Evolutionary conservation across 2,329 filamentous ascomycete genomes (phyloP).

Genomic region (Talaromyces sp.): DNA sequence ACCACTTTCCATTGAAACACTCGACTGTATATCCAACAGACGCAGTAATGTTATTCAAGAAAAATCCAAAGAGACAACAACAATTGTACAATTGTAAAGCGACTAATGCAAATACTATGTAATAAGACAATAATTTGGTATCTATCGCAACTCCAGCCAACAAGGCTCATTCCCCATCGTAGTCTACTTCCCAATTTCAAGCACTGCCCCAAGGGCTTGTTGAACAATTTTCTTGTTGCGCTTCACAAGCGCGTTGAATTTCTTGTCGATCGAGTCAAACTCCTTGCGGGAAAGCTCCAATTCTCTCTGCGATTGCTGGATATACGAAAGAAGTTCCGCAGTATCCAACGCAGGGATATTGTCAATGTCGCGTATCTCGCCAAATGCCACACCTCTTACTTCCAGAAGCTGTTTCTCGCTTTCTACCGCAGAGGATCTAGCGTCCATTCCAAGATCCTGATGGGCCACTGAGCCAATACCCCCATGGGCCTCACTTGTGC

Average conservation of each 20-base stretch:
- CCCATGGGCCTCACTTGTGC: constrained; percentile 26
- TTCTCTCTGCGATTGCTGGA: constrained; percentile 49
- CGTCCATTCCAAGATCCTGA: constrained; percentile 25
- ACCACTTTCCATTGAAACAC: too few species aligned
- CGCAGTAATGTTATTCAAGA: too few species aligned
- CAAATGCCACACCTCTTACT: constrained; percentile 24
- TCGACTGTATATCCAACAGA: too few species aligned
- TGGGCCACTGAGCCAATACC: constrained; percentile 2
- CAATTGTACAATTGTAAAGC: not conserved
- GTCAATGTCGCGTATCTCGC: constrained; percentile 29
- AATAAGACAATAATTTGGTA: not conserved
- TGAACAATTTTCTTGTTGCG: constrained; percentile 39
- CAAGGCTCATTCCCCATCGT: not conserved
- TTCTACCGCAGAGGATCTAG: constrained; percentile 29
- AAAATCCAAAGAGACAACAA: not conserved
- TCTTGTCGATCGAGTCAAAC: constrained; percentile 48
- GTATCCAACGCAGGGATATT: constrained; percentile 38
- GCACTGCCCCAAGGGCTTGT: constrained; percentile 29
- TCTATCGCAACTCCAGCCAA: not conserved
- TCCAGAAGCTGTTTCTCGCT: constrained; percentile 33
- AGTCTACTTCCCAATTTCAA: constrained; percentile 15
- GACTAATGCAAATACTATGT: not conserved
- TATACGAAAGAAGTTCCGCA: constrained; percentile 34
- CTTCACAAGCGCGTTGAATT: constrained; percentile 34
- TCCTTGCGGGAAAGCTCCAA: constrained; percentile 67